Evolutionary conservation across 140 eudicot species (phyloP), one percentile per base, ranked within the genome.

Genomic region (Stevia rebaudiana): DNA sequence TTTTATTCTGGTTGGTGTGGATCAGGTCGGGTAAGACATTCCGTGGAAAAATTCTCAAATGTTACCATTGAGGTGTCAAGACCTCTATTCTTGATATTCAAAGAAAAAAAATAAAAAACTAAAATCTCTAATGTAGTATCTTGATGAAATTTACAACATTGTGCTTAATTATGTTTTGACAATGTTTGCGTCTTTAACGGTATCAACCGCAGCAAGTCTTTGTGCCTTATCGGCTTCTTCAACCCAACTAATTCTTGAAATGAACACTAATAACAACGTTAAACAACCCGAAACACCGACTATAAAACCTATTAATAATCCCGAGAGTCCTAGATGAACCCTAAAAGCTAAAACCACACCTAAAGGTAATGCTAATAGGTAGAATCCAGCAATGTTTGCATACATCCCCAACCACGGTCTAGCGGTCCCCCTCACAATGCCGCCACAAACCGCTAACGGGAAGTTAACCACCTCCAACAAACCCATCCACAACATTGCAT

Each of bases 401-500:
- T 88, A 88, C 63, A 63, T 88, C 5, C 80, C 95, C 24, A 92
- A 52, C 92, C 87, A 79, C 6, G 98, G 98, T 77, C 87, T 73
- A 3, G 96, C 98, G 17, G 95, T 92, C 43, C 96, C 98, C 49
- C 95, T 75, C 40, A 82, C 90, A 0, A 92, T 81, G 23, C 96
- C 98, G 13, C 98, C 96, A 52, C 84, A 88, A 68, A 88, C 95
- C 9, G 80, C 75, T 21, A 87, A 36, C 1, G 98, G 96, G 39
- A 88, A 88, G 46, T 92, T 92, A 5, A 84, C 80, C 39, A 85
- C 68, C 71, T 91, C 96, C 22, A 82, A 13, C 54, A 78, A 35
- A 36, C 91, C 89, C 95, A 91, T 87, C 69, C 90, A 47, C 70
- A 77, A 11, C 87, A 91, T 72, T 51, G 81, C 85, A 21, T 70